phyloP scores from a whole-genome alignment of 768 basidiomycete genomes.

The Calocera cornea region DNA sequence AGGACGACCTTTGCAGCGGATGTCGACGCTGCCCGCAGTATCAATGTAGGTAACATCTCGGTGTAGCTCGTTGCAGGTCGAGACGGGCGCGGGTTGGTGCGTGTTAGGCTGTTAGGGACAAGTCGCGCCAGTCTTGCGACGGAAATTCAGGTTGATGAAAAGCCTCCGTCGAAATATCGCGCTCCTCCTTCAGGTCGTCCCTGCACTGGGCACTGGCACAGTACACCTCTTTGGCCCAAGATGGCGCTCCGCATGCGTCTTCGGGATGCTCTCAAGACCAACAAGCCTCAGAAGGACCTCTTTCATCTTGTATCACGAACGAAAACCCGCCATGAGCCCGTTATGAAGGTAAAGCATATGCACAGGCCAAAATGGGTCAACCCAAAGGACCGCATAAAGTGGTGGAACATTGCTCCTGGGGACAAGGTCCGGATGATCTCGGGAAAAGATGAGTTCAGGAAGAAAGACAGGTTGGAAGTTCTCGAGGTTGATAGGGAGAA shows the following conservation, averaged over 20 bases:
- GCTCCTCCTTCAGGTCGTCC: background rate
- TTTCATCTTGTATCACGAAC: background rate
- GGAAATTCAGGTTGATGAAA: background rate
- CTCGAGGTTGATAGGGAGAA: slow-evolving; percentile 57
- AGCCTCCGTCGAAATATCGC: slow-evolving; percentile 1
- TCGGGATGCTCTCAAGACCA: background rate
- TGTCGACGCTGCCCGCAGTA: background rate
- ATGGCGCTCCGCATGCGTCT: too few species aligned
- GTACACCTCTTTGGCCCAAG: background rate
- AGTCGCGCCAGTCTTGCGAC: too few species aligned
- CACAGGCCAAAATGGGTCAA: slow-evolving; percentile 25
- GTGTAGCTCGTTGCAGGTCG: background rate
- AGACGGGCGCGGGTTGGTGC: background rate
- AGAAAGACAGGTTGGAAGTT: slow-evolving; percentile 46
- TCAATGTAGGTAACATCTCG: background rate
- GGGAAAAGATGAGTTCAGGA: slow-evolving; percentile 25
- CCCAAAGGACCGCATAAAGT: slow-evolving; percentile 58
- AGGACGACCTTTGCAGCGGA: background rate
- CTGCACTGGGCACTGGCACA: background rate
- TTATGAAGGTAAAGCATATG: background rate
- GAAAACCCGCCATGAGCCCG: background rate
- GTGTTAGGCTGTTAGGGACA: background rate
- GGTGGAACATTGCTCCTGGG: slow-evolving; percentile 80
- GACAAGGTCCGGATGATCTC: slow-evolving; percentile 62
- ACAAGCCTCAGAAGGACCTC: background rate